phyloP scores from a whole-genome alignment of 805 yeast genomes.

The Metschnikowia aberdeeniae region DNA sequence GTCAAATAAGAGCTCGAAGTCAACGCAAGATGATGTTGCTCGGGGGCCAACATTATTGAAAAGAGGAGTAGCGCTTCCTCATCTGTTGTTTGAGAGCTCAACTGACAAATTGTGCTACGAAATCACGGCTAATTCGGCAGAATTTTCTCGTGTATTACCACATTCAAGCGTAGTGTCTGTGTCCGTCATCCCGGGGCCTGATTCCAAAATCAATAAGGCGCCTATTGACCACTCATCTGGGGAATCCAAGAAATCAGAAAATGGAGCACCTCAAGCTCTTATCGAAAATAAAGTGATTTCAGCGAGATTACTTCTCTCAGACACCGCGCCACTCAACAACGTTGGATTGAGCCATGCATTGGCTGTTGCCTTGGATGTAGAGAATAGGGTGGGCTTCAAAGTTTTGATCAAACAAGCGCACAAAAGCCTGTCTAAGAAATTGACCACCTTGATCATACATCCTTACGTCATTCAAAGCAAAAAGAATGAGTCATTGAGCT shows the following conservation, averaged over 20 bases:
- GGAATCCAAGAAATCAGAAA: slow-evolving; percentile 9
- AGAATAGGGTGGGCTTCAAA: slow-evolving; percentile 47
- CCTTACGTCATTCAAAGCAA: slow-evolving; percentile 50
- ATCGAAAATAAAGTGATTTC: slow-evolving; percentile 41
- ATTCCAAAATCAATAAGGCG: slow-evolving; percentile 19
- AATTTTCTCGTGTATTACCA: slow-evolving; percentile 29
- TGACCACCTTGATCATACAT: slow-evolving; percentile 45
- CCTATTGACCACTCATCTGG: slow-evolving; percentile 1
- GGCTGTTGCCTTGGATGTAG: slow-evolving; percentile 54
- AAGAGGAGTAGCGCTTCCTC: slow-evolving; percentile 58
- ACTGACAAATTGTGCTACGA: slow-evolving; percentile 27
- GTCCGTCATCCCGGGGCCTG: slow-evolving; percentile 51
- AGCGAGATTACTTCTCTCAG: slow-evolving; percentile 47
- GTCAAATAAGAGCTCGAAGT: slow-evolving; percentile 12
- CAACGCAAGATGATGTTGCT: slow-evolving; percentile 22
- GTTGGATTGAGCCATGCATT: slow-evolving; percentile 53
- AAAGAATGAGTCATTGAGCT: slow-evolving; percentile 24
- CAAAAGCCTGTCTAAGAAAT: slow-evolving; percentile 30
- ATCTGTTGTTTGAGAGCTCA: slow-evolving; percentile 29
- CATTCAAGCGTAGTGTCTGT: slow-evolving; percentile 46
- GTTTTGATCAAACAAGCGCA: slow-evolving; percentile 48
- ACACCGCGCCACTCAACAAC: slow-evolving; percentile 30
- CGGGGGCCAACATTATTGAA: slow-evolving; percentile 37
- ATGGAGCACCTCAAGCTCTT: slow-evolving; percentile 10
- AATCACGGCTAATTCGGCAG: slow-evolving; percentile 44